Conservation (phyloP, 495 filamentous ascomycete genomes). For the Aspergillus funiculosus region DNA sequence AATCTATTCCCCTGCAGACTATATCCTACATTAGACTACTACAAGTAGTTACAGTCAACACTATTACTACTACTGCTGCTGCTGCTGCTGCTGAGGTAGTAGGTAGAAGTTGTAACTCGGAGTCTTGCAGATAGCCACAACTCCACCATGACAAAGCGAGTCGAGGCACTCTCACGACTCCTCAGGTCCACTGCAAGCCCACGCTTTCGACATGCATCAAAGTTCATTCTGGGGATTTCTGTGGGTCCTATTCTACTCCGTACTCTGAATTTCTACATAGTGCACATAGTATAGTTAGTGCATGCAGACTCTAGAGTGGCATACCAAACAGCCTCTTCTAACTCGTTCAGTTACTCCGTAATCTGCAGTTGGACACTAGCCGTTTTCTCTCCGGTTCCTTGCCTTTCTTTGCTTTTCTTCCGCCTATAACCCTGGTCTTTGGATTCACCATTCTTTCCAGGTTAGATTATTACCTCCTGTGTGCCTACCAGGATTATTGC, state of each 20-base stretch:
- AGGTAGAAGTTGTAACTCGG: no score
- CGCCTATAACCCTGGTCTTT: neutral
- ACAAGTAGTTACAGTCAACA: no score
- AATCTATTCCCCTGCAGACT: no score
- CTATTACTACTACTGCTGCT: neutral
- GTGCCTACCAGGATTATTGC: neutral
- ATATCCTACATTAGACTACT: no score
- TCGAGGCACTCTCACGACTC: neutral
- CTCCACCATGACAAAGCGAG: neutral
- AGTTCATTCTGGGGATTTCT: constrained; percentile 9
- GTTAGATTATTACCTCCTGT: no score
- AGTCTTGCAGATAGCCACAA: neutral
- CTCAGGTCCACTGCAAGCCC: neutral
- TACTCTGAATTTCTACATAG: no score
- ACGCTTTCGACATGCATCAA: constrained; percentile 1
- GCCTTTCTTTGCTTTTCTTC: neutral
- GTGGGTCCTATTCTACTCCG: constrained; percentile 6
- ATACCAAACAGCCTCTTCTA: neutral
- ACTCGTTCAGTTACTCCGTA: neutral
- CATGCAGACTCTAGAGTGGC: no score
- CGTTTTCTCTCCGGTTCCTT: constrained; percentile 2
- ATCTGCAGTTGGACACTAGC: neutral
- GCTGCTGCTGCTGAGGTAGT: no score
- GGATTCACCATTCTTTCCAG: neutral
- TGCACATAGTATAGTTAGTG: no score